These are phyloP conservation scores for Bipolaris oryzae DNA, from an alignment of 2,329 filamentous ascomycete genomes.

Conservation along the genomic window DNA sequence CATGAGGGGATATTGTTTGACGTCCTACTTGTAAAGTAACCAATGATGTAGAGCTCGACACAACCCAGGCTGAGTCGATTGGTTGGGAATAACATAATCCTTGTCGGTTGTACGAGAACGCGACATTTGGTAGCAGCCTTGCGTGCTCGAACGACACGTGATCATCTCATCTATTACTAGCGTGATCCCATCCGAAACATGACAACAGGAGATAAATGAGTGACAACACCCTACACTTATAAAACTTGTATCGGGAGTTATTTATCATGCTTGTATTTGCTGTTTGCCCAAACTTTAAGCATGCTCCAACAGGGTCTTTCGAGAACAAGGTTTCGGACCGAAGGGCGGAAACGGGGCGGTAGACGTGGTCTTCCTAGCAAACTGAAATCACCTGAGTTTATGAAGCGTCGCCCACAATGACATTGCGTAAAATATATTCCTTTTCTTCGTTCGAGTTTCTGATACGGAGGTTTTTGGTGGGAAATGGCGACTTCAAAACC, in stretches of 20 bases:
- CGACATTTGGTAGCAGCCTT: neutral
- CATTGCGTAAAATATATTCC: too few relatives aligned
- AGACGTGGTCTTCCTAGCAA: too few relatives aligned
- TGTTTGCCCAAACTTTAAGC: neutral
- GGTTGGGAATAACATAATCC: neutral
- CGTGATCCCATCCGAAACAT: neutral
- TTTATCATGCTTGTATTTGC: neutral
- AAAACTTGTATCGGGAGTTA: neutral
- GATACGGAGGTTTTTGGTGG: slow-evolving; percentile 11
- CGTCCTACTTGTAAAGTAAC: neutral
- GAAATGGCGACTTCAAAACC: slow-evolving; percentile 4
- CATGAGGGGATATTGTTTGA: neutral
- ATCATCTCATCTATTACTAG: neutral
- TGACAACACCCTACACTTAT: neutral
- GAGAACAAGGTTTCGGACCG: too few relatives aligned
- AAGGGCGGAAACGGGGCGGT: too few relatives aligned
- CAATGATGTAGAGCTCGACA: neutral
- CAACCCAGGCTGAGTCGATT: neutral
- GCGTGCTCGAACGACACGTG: neutral
- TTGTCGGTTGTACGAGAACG: neutral
- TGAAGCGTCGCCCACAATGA: too few relatives aligned
- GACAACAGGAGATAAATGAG: neutral
- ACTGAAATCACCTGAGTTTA: too few relatives aligned
- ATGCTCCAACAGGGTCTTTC: too few relatives aligned
- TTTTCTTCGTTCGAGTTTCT: neutral